Evolutionary conservation across 768 basidiomycete genomes (phyloP), one percentile per base, ranked within the genome.

Genomic region (Melanogaster broomeanus): DNA sequence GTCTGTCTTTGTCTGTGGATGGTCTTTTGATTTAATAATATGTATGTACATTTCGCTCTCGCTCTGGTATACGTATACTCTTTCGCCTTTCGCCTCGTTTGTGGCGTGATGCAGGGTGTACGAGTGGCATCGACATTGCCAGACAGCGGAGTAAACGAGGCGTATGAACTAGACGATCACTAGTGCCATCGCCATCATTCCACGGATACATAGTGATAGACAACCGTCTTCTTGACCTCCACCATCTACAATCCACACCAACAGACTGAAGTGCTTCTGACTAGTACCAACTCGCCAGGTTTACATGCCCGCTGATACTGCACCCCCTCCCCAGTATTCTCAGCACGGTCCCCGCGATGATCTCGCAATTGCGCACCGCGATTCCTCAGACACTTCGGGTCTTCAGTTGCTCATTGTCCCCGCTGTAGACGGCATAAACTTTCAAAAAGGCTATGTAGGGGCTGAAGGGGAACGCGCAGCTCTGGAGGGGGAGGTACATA

Each of bases 371-470:
- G 38, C 42, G 40, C 45, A 31, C 31, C 46, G n/a, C 5, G 60
- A 52, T 57, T 53, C 54, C 19, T 52, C 53, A 10, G 61, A 66
- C n/a, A 45, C 28, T 45, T 53, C 52, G 24, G 64, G 56, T 24
- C 82, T 84, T 16, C 87, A 93, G 70, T 77, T 93, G 42, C 74
- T 92, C 54, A 85, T 95, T 53, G 74, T 85, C 12, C 92, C 93
- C 0, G 77, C 83, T 13, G 74, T 79, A 43, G 81, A 88, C 65
- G 77, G 83, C 19, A 74, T 88, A 49, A 81, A 84, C 66, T 95
- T 94, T 61, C 93, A 94, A 72, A 88, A 85, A 61, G 93, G 93
- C 11, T 90, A 81, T 65, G 75, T 94, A 8, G 93, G 93, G 45
- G 88, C 86, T 21, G 89, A 91, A 49, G 88, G 81, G 45, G 91